Evolutionary conservation across 164 flowering plant species (phyloP), one percentile per base, ranked within the genome.

Genomic region (Hamamelis virginiana): DNA sequence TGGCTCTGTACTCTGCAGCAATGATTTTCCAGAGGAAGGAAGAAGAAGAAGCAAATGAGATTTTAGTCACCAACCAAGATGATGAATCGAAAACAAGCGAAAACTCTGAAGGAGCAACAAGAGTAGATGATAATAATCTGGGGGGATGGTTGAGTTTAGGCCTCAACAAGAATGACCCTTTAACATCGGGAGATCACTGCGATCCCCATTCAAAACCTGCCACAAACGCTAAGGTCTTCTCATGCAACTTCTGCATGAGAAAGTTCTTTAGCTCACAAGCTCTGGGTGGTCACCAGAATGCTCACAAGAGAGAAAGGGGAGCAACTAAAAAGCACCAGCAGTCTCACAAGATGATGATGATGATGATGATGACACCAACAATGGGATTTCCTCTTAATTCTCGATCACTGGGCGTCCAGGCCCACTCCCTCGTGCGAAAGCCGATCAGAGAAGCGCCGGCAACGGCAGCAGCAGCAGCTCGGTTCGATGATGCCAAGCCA

Each of bases 171-270:
- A 69, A 68, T 15, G 72, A 76, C 12, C 47, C 80, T 13, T 59
- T 53, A 1, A 50, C 69, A 57, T 65, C 47, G 23, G 80, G 69
- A 64, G 77, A 71, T n/a, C n/a, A n/a, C 9, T 62, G 66, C 15
- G 80, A 80, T 27, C 50, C 69, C 16, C 67, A 62, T 10, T 65
- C 76, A 14, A 82, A 69, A 65, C 62, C 77, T 22, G 28, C 68
- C 21, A 41, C 75, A 11, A 75, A 81, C 72, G n/a, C n/a, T n/a
- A 86, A 80, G 76, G 74, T 84, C 28, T 86, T 83, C 77, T 80
- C 87, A 0, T 86, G 90, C 75, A 86, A 84, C 74, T 86, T 80
- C 67, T 86, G 90, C 81, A 77, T 72, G 86, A 84, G 90, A 62
- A 84, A 86, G 72, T 84, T 84, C 58, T 83, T 67, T 72, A 84